phyloP scores from a whole-genome alignment of 2,329 filamentous ascomycete species.

The Aspergillus sp. region DNA sequence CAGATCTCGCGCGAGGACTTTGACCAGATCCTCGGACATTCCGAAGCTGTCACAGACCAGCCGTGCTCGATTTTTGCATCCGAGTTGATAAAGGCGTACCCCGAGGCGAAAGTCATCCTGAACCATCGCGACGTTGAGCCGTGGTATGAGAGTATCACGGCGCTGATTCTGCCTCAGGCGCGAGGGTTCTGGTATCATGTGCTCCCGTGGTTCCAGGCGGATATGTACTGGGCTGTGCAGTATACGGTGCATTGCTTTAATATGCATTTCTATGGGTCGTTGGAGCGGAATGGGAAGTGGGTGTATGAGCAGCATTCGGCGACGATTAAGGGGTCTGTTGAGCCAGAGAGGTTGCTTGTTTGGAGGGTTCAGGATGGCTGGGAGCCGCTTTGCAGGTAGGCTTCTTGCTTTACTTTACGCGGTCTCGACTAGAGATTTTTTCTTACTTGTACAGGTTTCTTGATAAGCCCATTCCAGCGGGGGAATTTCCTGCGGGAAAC shows the following conservation, averaged over 20 bases:
- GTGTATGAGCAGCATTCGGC: constrained; percentile 15
- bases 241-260: background rate
- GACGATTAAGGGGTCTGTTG: background rate
- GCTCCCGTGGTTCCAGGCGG: constrained; percentile 5
- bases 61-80: constrained; percentile 18
- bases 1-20: constrained; percentile 4
- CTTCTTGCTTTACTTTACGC: background rate
- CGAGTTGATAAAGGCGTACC: constrained; percentile 24
- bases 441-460: constrained; percentile 8
- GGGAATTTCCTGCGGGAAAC: constrained; percentile 12
- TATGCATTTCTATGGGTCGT: constrained; percentile 4
- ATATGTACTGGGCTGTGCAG: constrained; percentile 13
- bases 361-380: constrained; percentile 16
- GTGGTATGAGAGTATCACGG: constrained; percentile 14
- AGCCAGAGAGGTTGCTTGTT: constrained; percentile 10
- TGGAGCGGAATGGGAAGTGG: constrained; percentile 11
- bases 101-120: constrained; percentile 27
- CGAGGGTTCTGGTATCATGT: background rate
- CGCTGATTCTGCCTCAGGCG: background rate
- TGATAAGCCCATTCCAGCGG: constrained; percentile 1
- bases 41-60: constrained; percentile 21
- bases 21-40: constrained; percentile 11
- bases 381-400: constrained; percentile 17
- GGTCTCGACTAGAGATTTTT: background rate
- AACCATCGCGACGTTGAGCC: constrained; percentile 20